Evolutionary conservation across 169 alveolate genomes (phyloP), one percentile per base, ranked within the genome.

Genomic region (Prorocentrum cordatum): DNA sequence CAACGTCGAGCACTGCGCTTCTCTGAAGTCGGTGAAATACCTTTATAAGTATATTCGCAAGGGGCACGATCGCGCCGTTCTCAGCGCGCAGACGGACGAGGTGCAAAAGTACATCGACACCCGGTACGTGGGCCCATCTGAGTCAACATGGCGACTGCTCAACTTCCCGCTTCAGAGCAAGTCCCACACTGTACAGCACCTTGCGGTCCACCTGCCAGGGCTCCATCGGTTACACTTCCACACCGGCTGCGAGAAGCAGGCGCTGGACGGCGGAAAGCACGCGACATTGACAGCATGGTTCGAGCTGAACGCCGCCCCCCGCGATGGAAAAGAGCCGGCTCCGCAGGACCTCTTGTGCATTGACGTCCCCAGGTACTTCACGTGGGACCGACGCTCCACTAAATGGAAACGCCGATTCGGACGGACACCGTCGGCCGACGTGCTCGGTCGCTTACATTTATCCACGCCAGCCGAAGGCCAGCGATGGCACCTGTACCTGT

Each of bases 241-340:
- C 16, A 66, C 2, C 3, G 83, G 83, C 18, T 12, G 16, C 22
- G 83, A 70, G 26, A 42, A 2, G 24, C 45, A 14, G 7, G 83
- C 83, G 39, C 29, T 42, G 22, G n/a, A n/a, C n/a, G 26, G 18
- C 16, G 5, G 24, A 2, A 22, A 14, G 7, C n/a, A 20, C 26
- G 27, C 50, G 2, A 72, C 68, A 2, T 29, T 72, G 50, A 72
- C 68, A 2, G 83, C 83, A 2, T 72, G 83, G 83, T 47, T 72
- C 32, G 68, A 9, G 7, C 32, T 72, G 4, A 72, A 45, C 42
- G 26, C 82, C 16, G 31, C 7, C 22, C 27, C 31, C 32, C 47
- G 26, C 18, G 42, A 22, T 39, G 26, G 6, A 3, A 32, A 16
- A 12, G 3, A 18, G 2, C 36, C n/a, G n/a, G n/a, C 27, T 4